These are phyloP conservation scores for Vitis rupestris DNA, from an alignment of 164 flowering plant genomes.

Conservation along the genomic window DNA sequence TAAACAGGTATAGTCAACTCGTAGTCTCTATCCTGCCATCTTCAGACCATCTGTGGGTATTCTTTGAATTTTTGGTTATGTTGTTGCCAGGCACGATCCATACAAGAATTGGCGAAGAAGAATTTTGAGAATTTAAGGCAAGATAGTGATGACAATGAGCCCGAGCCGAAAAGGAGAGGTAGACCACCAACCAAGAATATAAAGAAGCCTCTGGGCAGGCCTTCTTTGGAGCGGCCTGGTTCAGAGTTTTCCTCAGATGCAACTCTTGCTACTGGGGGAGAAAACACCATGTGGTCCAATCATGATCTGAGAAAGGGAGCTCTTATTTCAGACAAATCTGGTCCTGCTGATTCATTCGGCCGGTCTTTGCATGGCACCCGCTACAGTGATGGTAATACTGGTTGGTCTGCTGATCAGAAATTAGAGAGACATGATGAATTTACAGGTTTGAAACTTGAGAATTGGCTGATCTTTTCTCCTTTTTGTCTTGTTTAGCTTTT, in stretches of 20 bases:
- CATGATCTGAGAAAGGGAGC: conserved; percentile 41
- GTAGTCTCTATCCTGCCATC: not conserved
- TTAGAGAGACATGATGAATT: conserved; percentile 42
- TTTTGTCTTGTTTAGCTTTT: not conserved
- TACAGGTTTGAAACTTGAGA: conserved; percentile 36
- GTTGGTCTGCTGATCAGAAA: conserved; percentile 35
- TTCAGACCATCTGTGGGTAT: not conserved
- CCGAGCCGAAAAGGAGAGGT: conserved; percentile 52
- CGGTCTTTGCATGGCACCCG: conserved; percentile 24
- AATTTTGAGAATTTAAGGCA: conserved; percentile 43
- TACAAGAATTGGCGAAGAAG: conserved; percentile 48
- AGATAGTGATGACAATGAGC: conserved; percentile 39
- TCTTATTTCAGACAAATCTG: conserved; percentile 29
- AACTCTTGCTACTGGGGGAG: conserved; percentile 51
- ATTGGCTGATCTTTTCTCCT: not conserved
- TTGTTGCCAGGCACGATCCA: conserved; percentile 41
- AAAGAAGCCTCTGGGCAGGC: conserved; percentile 39
- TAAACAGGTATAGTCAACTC: conserved; percentile 56
- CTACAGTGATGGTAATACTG: conserved; percentile 28
- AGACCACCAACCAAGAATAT: conserved; percentile 62
- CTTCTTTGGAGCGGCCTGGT: conserved; percentile 44
- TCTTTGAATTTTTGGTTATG: not conserved
- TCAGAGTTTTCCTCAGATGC: conserved; percentile 63
- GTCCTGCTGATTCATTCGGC: conserved; percentile 30
- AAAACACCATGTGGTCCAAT: conserved; percentile 27